Conservation (phyloP, 2,329 filamentous ascomycete genomes). For the Botrytis sinoallii region DNA sequence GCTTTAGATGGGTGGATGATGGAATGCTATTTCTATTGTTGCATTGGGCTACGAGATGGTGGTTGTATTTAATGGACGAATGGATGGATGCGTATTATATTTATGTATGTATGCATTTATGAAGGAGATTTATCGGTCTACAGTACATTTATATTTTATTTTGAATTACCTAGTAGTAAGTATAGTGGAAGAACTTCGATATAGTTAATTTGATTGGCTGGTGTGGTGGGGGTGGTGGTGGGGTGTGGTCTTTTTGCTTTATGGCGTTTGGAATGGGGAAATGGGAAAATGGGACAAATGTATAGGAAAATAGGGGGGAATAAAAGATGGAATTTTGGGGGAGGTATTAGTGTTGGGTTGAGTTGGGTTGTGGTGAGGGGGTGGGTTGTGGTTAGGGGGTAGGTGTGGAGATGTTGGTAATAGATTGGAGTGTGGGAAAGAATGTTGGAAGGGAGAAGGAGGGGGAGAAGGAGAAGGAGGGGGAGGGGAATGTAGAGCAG, state of each 20-base stretch:
- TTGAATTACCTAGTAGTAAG: neutral
- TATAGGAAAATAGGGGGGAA: too few species aligned
- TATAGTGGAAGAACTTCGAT: neutral
- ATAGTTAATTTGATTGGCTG: neutral
- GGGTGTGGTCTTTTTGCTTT: neutral
- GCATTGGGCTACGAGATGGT: neutral
- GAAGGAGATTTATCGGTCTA: neutral
- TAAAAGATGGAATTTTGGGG: neutral
- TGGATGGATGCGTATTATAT: neutral
- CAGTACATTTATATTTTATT: neutral
- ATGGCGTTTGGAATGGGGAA: neutral
- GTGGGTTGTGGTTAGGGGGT: too few species aligned
- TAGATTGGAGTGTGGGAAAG: neutral
- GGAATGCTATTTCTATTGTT: neutral
- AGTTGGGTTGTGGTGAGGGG: too few species aligned
- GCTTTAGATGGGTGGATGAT: neutral
- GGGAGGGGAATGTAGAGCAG: neutral
- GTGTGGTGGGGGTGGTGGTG: neutral
- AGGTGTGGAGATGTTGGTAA: neutral
- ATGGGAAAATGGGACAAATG: neutral
- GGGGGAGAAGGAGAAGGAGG: too few species aligned
- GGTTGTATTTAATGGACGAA: neutral
- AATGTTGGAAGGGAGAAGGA: too few species aligned
- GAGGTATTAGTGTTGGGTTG: too few species aligned
- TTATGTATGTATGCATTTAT: neutral